phyloP scores from a whole-genome alignment of 2,329 filamentous ascomycete genomes.

The Exophiala alcalophila region DNA sequence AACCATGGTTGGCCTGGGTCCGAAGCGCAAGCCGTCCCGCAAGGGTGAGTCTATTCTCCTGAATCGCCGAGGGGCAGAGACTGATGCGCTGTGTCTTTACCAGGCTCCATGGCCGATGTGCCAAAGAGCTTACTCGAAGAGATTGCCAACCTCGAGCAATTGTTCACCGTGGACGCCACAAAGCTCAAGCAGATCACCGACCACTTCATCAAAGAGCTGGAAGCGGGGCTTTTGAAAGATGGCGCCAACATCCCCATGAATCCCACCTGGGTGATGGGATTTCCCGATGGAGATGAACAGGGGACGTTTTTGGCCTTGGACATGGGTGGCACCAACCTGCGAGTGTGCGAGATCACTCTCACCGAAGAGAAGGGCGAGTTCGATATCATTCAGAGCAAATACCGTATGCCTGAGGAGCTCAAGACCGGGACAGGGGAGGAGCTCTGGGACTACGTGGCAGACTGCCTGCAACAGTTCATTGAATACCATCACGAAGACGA shows the following conservation, averaged over 20 bases:
- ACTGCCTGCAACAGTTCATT: constrained; percentile 87
- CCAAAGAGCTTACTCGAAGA: constrained; percentile 78
- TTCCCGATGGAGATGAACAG: constrained; percentile 80
- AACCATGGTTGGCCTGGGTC: constrained; percentile 65
- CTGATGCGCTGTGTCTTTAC: constrained; percentile 1
- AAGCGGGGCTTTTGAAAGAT: constrained; percentile 80
- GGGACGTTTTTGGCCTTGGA: constrained; percentile 87
- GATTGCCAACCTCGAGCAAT: constrained; percentile 77
- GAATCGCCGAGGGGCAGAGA: background rate
- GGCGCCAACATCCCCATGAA: constrained; percentile 99
- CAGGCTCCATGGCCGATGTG: constrained; percentile 87
- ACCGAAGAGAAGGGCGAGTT: constrained; percentile 86
- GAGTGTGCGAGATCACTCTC: constrained; percentile 88
- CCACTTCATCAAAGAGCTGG: constrained; percentile 84
- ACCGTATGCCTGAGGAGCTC: constrained; percentile 88
- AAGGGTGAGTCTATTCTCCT: constrained; percentile 61
- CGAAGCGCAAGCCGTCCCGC: constrained; percentile 63
- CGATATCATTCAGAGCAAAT: constrained; percentile 94
- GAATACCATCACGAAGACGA: constrained; percentile 73
- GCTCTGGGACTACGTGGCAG: constrained; percentile 92
- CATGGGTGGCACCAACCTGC: constrained; percentile 93
- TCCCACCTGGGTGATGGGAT: constrained; percentile 90
- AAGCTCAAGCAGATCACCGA: constrained; percentile 88
- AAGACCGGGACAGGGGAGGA: constrained; percentile 81
- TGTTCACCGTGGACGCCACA: constrained; percentile 72